Percentiles rank a stretch among this genome's conserved stretches.
These are phyloP conservation scores for Trapa bicornis DNA, from an alignment of 345 rosid species.

Conservation along the genomic window DNA sequence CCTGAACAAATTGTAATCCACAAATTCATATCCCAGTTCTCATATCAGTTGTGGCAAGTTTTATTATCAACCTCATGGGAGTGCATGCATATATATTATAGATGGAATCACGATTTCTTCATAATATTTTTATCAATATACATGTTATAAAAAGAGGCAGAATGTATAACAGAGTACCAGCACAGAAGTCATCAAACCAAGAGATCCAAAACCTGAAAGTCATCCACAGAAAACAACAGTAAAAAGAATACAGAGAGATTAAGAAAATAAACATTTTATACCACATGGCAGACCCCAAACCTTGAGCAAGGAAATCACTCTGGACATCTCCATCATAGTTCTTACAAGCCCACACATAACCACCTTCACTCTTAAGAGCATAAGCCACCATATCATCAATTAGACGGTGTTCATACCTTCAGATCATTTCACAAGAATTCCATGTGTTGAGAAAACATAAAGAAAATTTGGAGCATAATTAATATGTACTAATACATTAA, in stretches of 20 bases:
- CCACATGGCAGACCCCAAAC: background rate
- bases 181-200: slow-evolving; percentile 98
- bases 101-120: background rate
- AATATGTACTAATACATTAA: too few species aligned
- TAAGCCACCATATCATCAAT: too few species aligned
- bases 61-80: background rate
- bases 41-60: background rate
- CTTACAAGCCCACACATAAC: too few species aligned
- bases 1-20: slow-evolving; percentile 26
- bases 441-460: too few species aligned
- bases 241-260: background rate
- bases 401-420: too few species aligned
- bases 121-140: background rate
- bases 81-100: background rate
- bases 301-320: too few species aligned
- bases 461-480: too few species aligned
- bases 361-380: too few species aligned
- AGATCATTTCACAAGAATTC: too few species aligned
- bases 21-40: background rate
- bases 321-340: too few species aligned
- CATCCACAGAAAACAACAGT: slow-evolving; percentile 4
- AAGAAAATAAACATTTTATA: background rate
- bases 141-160: background rate
- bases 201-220: slow-evolving; percentile 80
- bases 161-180: slow-evolving; percentile 34